These are phyloP conservation scores for Hansenula lynferdii DNA, from an alignment of 1,139 yeast species.

Conservation along the genomic window DNA sequence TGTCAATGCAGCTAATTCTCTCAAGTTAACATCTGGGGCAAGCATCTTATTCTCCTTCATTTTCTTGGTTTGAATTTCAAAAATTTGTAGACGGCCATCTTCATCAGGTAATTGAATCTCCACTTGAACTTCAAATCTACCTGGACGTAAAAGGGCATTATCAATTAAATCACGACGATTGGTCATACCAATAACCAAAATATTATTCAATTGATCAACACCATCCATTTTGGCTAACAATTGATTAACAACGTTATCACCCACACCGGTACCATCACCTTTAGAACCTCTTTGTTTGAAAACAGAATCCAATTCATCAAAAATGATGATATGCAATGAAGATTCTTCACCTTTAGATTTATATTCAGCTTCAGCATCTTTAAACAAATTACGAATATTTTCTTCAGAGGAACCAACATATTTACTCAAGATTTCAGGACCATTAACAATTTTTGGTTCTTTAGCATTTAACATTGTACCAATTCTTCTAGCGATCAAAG, in stretches of 20 bases:
- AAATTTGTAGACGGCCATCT: conserved; percentile 84
- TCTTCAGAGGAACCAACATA: conserved; percentile 98
- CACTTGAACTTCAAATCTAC: conserved; percentile 96
- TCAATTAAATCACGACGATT: conserved; percentile 94
- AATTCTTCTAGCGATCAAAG: conserved; percentile 93
- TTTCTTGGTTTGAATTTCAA: conserved; percentile 86
- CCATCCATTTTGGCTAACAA: conserved; percentile 98
- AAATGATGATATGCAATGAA: conserved; percentile 87
- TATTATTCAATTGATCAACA: conserved; percentile 94
- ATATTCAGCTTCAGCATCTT: conserved; percentile 95
- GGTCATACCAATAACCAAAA: conserved; percentile 97
- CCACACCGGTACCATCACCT: conserved; percentile 98
- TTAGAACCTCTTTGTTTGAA: conserved; percentile 97
- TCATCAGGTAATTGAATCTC: conserved; percentile 96
- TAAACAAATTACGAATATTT: conserved; percentile 89
- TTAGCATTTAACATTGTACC: conserved; percentile 96
- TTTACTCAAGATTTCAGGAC: conserved; percentile 96
- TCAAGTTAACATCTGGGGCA: conserved; percentile 69
- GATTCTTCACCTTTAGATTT: conserved; percentile 93
- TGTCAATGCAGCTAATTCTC: conserved; percentile 74
- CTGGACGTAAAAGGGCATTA: conserved; percentile 91
- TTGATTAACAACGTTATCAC: conserved; percentile 97
- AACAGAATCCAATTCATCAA: conserved; percentile 96
- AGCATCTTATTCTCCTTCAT: conserved; percentile 80
- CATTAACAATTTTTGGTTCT: conserved; percentile 98